phyloP scores from a whole-genome alignment of 495 filamentous ascomycete species.

The Talaromyces trachyspermus region DNA sequence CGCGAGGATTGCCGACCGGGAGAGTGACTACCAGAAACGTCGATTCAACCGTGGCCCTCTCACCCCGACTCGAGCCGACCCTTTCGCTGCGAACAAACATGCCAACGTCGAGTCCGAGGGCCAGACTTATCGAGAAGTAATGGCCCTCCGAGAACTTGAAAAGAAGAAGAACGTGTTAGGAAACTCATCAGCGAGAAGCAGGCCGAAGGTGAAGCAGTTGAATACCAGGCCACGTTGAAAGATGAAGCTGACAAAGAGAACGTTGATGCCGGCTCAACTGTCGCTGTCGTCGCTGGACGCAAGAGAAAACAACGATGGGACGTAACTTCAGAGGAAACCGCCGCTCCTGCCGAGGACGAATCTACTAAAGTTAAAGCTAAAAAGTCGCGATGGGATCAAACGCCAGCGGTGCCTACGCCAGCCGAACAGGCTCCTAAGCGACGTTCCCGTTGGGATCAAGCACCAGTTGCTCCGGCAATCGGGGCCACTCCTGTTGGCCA shows the following conservation, averaged over 20 bases:
- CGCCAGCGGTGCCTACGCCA: conserved; percentile 55
- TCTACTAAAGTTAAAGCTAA: conserved; percentile 57
- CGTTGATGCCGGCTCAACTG: conserved; percentile 60
- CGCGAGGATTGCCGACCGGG: conserved; percentile 80
- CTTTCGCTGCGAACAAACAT: conserved; percentile 71
- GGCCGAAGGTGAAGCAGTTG: conserved; percentile 47
- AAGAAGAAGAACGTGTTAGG: conserved; percentile 86
- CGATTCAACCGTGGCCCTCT: conserved; percentile 73
- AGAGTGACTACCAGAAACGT: conserved; percentile 97
- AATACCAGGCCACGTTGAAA: conserved; percentile 66
- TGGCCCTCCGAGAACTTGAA: conserved; percentile 88
- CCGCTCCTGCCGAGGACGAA: conserved; percentile 33
- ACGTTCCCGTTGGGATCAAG: conserved; percentile 85
- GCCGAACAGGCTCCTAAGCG: conserved; percentile 54
- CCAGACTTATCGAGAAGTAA: conserved; percentile 83
- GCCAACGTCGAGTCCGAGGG: conserved; percentile 59
- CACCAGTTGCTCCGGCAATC: conserved; percentile 45
- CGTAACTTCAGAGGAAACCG: conserved; percentile 47
- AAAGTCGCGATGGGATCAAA: conserved; percentile 86
- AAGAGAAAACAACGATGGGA: conserved; percentile 97
- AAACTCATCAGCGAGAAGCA: conserved; percentile 73
- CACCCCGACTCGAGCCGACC: conserved; percentile 82
- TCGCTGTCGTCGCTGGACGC: conserved; percentile 51
- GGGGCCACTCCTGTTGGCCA: conserved; percentile 77
- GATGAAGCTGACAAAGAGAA: conserved; percentile 64